phyloP scores from a whole-genome alignment of 139 green algal genomes.

The Chlamydomonas sp. region DNA sequence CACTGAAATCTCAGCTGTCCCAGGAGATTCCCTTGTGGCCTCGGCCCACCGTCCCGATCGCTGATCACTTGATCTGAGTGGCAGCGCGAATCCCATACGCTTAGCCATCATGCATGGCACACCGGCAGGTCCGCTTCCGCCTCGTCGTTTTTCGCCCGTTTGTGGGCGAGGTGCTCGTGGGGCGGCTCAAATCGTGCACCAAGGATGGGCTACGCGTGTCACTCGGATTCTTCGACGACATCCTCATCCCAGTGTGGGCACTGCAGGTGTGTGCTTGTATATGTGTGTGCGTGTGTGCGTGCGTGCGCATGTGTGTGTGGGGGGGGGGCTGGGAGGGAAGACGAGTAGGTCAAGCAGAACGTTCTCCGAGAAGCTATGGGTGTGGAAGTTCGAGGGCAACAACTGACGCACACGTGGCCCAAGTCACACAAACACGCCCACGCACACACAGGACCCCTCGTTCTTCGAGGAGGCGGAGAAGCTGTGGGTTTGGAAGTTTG shows the following conservation, averaged over 20 bases:
- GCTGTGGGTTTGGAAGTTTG: constrained; percentile 74
- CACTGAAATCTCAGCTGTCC: too few species aligned
- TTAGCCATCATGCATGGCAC: constrained; percentile 27
- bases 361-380: too few species aligned
- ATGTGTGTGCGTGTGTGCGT: background rate
- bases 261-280: constrained; percentile 29
- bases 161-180: constrained; percentile 71
- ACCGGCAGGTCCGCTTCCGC: constrained; percentile 60
- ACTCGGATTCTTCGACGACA: constrained; percentile 88
- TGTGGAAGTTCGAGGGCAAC: background rate
- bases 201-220: constrained; percentile 56
- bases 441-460: constrained; percentile 43
- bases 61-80: too few species aligned
- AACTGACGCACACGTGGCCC: background rate
- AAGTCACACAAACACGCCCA: constrained; percentile 3
- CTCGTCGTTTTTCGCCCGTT: constrained; percentile 88
- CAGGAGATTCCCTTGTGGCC: too few species aligned
- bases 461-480: constrained; percentile 60
- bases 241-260: constrained; percentile 67
- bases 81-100: too few species aligned
- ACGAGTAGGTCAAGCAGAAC: too few species aligned
- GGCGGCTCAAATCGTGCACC: constrained; percentile 57
- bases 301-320: too few species aligned
- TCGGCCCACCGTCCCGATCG: too few species aligned
- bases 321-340: too few species aligned